Conservation (phyloP, 2,329 filamentous ascomycete genomes). For the Lachnellula cervina region DNA sequence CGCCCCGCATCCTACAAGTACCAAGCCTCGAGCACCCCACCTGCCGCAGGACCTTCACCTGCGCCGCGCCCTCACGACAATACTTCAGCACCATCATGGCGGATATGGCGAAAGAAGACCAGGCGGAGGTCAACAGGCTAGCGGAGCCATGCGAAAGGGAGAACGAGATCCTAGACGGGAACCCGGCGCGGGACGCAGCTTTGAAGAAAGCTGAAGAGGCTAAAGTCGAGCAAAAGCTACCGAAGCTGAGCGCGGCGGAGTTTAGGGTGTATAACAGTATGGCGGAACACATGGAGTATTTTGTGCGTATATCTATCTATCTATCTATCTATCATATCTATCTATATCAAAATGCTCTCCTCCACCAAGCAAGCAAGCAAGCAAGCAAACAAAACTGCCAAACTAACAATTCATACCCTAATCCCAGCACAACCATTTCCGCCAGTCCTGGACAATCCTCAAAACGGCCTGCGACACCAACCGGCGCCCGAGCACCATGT, state of each 20-base stretch:
- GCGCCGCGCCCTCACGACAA: constrained; percentile 7
- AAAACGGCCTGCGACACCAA: constrained; percentile 58
- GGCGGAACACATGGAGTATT: constrained; percentile 59
- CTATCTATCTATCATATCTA: neutral
- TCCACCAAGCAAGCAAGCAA: no score
- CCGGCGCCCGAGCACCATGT: constrained; percentile 58
- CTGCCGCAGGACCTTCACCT: constrained; percentile 17
- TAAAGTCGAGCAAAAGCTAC: constrained; percentile 33
- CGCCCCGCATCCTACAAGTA: neutral
- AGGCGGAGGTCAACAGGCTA: constrained; percentile 19
- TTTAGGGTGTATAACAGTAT: constrained; percentile 58
- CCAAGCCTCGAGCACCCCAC: constrained; percentile 12
- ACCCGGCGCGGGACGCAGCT: constrained; percentile 41
- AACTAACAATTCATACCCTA: neutral
- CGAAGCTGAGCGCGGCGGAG: constrained; percentile 52
- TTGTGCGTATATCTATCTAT: constrained; percentile 40
- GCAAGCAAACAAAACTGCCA: neutral
- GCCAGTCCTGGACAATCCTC: constrained; percentile 65
- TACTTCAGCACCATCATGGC: constrained; percentile 16
- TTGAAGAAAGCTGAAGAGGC: constrained; percentile 36
- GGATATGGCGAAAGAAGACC: constrained; percentile 26
- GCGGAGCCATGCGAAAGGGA: constrained; percentile 51
- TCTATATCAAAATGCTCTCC: neutral
- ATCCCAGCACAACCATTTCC: constrained; percentile 69
- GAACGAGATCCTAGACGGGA: constrained; percentile 27